These are phyloP conservation scores for Meyerozyma sp. DNA, from an alignment of 1,139 yeast species.

Conservation along the genomic window DNA sequence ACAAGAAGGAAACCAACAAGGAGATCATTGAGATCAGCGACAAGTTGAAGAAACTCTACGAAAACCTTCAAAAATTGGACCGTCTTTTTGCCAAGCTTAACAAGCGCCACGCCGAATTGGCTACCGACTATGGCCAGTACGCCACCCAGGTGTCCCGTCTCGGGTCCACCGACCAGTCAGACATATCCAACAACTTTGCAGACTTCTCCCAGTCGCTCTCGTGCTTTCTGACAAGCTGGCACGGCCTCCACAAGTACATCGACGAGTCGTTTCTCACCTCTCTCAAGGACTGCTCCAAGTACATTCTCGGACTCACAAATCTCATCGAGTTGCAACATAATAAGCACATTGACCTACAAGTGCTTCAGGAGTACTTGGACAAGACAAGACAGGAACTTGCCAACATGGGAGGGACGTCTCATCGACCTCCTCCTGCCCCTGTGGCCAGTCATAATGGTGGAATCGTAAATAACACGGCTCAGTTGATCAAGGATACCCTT, in stretches of 20 bases:
- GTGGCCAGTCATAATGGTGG: constrained; percentile 25
- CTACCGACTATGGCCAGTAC: constrained; percentile 68
- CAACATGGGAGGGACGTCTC: constrained; percentile 47
- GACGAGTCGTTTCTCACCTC: constrained; percentile 83
- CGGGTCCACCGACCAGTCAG: neutral
- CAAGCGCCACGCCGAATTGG: constrained; percentile 67
- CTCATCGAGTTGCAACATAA: constrained; percentile 83
- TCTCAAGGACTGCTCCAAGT: constrained; percentile 82
- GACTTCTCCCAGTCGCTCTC: constrained; percentile 43
- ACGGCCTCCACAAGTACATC: constrained; percentile 47
- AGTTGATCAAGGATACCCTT: constrained; percentile 40
- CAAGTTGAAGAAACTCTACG: constrained; percentile 76
- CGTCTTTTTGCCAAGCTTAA: constrained; percentile 69
- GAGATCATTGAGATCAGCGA: constrained; percentile 84
- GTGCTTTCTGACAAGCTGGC: constrained; percentile 43
- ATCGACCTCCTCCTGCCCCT: constrained; percentile 29
- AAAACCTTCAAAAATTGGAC: constrained; percentile 74
- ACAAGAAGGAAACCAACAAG: constrained; percentile 62
- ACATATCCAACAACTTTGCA: constrained; percentile 26
- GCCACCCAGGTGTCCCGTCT: constrained; percentile 49
- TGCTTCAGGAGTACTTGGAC: constrained; percentile 68
- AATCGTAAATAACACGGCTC: constrained; percentile 40
- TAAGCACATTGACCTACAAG: constrained; percentile 87
- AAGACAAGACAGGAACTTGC: constrained; percentile 68
- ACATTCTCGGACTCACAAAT: constrained; percentile 68